phyloP scores from a whole-genome alignment of 2,329 filamentous ascomycete genomes.

The Colletotrichum higginsianum region DNA sequence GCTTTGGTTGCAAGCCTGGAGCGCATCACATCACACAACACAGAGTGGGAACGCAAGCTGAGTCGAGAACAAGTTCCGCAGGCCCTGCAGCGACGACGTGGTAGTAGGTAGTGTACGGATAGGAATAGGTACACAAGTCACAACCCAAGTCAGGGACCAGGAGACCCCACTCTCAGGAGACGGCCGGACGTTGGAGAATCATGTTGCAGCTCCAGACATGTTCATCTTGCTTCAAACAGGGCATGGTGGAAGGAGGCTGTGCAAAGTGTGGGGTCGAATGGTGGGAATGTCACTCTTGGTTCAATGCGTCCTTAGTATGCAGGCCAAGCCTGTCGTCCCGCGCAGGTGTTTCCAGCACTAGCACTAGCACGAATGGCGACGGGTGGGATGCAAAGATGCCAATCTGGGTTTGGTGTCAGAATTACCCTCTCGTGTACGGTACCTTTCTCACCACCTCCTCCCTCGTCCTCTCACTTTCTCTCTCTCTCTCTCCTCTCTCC shows the following conservation, averaged over 20 bases:
- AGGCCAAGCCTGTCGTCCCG: slow-evolving; percentile 37
- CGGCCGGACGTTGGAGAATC: slow-evolving; percentile 37
- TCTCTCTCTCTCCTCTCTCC: neutral
- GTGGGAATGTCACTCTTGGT: slow-evolving; percentile 39
- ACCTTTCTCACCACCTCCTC: neutral
- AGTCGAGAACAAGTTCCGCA: slow-evolving; percentile 38
- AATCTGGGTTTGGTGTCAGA: slow-evolving; percentile 21
- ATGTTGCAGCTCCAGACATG: slow-evolving; percentile 38
- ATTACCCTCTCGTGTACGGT: neutral
- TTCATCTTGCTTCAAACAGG: slow-evolving; percentile 42
- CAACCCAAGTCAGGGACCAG: neutral
- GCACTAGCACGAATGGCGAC: slow-evolving; percentile 26
- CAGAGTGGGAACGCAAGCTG: slow-evolving; percentile 26
- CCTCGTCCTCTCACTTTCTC: neutral
- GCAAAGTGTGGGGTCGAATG: slow-evolving; percentile 43
- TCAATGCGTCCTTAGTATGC: slow-evolving; percentile 28
- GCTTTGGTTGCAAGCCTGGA: neutral
- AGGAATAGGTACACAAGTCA: neutral
- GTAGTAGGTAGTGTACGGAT: neutral
- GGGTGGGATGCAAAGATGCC: slow-evolving; percentile 25
- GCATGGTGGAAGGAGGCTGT: slow-evolving; percentile 43
- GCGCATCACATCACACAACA: slow-evolving; percentile 21
- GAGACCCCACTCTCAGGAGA: slow-evolving; percentile 41
- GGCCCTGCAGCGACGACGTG: slow-evolving; percentile 27
- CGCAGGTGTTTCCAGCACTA: slow-evolving; percentile 31